Conservation (phyloP, 768 basidiomycete species). For the Mycena venus region DNA sequence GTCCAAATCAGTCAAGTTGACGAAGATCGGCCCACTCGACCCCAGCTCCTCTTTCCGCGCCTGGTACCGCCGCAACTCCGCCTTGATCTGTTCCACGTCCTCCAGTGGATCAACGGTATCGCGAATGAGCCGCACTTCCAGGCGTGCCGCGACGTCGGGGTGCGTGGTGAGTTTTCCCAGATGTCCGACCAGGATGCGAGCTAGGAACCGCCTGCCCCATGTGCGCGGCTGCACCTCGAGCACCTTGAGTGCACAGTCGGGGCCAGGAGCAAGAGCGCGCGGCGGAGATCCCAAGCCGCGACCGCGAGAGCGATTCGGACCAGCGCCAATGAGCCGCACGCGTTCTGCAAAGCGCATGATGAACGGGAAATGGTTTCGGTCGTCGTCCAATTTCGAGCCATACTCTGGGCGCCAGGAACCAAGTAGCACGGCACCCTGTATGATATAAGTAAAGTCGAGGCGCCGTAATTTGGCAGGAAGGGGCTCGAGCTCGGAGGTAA, state of each 20-base stretch:
- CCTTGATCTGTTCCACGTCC: conserved; percentile 4
- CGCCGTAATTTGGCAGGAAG: conserved; percentile 18
- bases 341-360: conserved; percentile 28
- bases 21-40: background rate
- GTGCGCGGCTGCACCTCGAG: conserved; percentile 24
- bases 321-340: conserved; percentile 18
- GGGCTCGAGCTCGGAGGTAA: conserved; percentile 16
- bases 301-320: background rate
- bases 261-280: background rate
- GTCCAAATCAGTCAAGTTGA: background rate
- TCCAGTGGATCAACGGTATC: conserved; percentile 1
- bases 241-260: conserved; percentile 15
- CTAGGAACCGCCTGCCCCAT: background rate
- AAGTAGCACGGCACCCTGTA: background rate
- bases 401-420: background rate
- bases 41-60: background rate
- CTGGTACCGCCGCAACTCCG: background rate
- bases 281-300: background rate
- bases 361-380: background rate
- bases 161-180: conserved; percentile 18
- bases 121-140: conserved; percentile 21
- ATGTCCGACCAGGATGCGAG: background rate
- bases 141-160: conserved; percentile 20
- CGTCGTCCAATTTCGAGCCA: conserved; percentile 8
- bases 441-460: conserved; percentile 27